These are phyloP conservation scores for Saccharomycopsis sp. DNA, from an alignment of 805 yeast species.

Conservation along the genomic window DNA sequence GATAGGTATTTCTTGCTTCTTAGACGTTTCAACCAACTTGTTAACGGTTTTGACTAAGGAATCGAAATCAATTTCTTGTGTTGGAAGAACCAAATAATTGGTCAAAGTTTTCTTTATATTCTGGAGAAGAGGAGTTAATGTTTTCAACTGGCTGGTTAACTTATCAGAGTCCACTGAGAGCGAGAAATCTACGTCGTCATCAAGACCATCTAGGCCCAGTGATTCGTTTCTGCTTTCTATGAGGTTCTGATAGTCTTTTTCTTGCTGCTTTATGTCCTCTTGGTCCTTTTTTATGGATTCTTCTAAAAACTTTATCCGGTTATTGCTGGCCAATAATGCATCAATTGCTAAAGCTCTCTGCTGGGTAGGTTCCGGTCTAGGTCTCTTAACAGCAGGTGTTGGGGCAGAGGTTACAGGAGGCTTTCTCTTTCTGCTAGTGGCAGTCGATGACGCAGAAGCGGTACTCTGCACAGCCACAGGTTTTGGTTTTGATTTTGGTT, in stretches of 20 bases:
- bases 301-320: not conserved
- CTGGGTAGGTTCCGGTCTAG: not conserved
- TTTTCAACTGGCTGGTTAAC: not conserved
- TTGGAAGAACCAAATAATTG: not conserved
- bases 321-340: not conserved
- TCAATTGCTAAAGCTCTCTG: not conserved
- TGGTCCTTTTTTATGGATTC: conserved; percentile 26
- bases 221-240: not conserved
- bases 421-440: conserved; percentile 2
- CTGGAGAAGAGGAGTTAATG: not conserved
- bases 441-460: not conserved
- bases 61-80: not conserved
- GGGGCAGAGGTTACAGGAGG: not conserved
- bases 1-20: not conserved
- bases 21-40: not conserved
- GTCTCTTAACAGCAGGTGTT: not conserved
- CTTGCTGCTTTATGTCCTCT: conserved; percentile 23
- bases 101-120: conserved; percentile 2
- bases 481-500: not conserved
- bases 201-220: conserved; percentile 23
- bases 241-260: not conserved
- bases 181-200: conserved; percentile 15
- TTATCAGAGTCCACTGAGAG: not conserved
- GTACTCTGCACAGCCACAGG: not conserved
- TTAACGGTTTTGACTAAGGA: not conserved